Percentiles rank a stretch among this genome's conserved stretches.
phyloP scores from a whole-genome alignment of 2,329 filamentous ascomycete species.

The Clarireedia paspali region DNA sequence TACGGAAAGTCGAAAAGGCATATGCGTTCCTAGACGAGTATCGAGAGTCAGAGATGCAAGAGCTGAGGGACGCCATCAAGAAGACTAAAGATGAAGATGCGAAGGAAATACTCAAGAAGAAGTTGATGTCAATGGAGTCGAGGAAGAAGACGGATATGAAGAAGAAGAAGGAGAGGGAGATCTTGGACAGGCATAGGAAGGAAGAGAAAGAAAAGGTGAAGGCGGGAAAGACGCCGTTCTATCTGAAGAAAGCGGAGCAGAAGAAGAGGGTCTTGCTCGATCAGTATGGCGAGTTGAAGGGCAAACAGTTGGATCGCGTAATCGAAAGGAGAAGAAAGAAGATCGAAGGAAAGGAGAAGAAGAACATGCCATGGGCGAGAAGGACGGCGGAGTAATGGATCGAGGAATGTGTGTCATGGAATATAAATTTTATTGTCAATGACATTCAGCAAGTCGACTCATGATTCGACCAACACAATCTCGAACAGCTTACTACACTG shows the following conservation, averaged over 20 bases:
- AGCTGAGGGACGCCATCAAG: constrained; percentile 61
- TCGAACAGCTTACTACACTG: no score
- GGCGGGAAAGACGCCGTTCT: constrained; percentile 89
- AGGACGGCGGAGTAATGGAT: constrained; percentile 31
- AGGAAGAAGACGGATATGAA: constrained; percentile 61
- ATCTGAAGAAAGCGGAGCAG: constrained; percentile 84
- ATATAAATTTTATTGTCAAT: not conserved
- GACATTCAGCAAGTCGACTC: not conserved
- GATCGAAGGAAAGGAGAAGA: constrained; percentile 77
- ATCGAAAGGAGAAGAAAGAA: constrained; percentile 90
- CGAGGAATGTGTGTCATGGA: not conserved
- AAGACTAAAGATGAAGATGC: constrained; percentile 57
- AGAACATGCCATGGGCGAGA: constrained; percentile 54
- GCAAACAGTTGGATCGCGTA: constrained; percentile 72
- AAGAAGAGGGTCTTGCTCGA: constrained; percentile 78
- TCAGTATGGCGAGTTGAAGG: constrained; percentile 75
- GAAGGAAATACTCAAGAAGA: constrained; percentile 64
- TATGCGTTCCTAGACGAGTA: constrained; percentile 89
- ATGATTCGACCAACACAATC: no score
- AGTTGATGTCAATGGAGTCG: constrained; percentile 72
- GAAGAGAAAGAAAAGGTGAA: constrained; percentile 78
- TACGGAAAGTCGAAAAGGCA: constrained; percentile 55
- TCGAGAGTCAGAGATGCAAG: constrained; percentile 71
- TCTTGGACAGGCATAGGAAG: constrained; percentile 68
- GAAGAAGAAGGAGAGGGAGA: constrained; percentile 60